Base-by-base conservation (phyloP, 148 eudicot species). In the Polygonum aviculare region DNA sequence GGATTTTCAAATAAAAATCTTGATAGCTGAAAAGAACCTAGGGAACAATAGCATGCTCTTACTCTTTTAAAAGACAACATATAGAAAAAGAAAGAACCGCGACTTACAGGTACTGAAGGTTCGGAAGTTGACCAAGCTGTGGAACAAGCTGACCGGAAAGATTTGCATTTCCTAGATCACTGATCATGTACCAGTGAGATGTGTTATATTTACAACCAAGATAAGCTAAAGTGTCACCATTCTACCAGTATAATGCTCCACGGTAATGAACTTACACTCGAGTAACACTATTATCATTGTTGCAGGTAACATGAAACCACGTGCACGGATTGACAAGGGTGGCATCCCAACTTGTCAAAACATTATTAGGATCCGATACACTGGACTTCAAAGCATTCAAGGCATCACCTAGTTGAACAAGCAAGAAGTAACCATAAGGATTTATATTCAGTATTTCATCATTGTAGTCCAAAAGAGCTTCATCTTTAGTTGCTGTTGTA, bases 241-340 rank as follows among this genome's bases (percentile, higher is more conserved):
- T 44, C 10, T 67, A 31, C 4, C 21, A 67, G 71, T 14, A 11
- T 11, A 14, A 10, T 10, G 11, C 41, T 38, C 38, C 15, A 67
- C 33, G 33, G 71, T 31, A 19, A 41, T 14, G 10, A 31, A 72
- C 80, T 72, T 78, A 72, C 80, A 78, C 38, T 36, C 18, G 44
- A 11, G 69, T 72, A 65, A 78, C 80, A 14, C 31, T 71, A 38
- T 40, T 49, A 0, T 89, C 90, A 65, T 18, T 44, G 82, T 89
- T 88, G 86, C 96, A 93, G 2, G 95, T 87, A 60, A 93, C 90
- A 54, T 90, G 92, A 77, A 86, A 87, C 97, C 97, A 93, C n/a
- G 89, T 82, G 79, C 98, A 93, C 15, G 98, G 98, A 87, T 86
- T 89, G 69, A 85, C 92, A 78, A 84, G 89, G 54, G 93, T 86